phyloP scores from a whole-genome alignment of 352 stramenopile genomes.

The Phytophthora citrophthora region DNA sequence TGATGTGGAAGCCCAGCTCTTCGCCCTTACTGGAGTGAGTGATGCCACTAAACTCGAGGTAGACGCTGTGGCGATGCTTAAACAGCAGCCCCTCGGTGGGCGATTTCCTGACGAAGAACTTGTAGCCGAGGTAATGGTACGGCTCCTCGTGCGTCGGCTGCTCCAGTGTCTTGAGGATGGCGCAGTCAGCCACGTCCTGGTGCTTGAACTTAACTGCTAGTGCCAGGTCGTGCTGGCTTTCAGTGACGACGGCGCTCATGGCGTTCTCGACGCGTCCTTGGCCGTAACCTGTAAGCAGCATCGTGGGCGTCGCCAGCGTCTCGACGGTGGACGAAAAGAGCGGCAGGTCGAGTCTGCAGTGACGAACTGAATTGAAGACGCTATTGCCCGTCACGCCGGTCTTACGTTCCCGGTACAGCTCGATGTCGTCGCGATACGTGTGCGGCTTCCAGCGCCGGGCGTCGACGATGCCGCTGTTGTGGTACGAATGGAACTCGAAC shows the following conservation, averaged over 20 bases:
- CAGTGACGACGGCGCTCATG: slow-evolving; percentile 60
- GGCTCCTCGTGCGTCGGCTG: slow-evolving; percentile 46
- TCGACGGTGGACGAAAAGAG: slow-evolving; percentile 36
- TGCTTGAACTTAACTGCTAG: slow-evolving; percentile 64
- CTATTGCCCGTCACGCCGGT: slow-evolving; percentile 29
- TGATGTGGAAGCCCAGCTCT: slow-evolving; percentile 67
- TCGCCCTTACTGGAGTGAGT: slow-evolving; percentile 49
- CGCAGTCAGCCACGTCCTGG: slow-evolving; percentile 67
- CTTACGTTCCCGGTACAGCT: slow-evolving; percentile 52
- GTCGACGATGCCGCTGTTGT: slow-evolving; percentile 44
- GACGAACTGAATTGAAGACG: slow-evolving; percentile 30
- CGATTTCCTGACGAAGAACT: slow-evolving; percentile 67
- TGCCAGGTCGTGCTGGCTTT: slow-evolving; percentile 61
- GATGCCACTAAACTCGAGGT: slow-evolving; percentile 62
- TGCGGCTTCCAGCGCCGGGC: slow-evolving; percentile 48
- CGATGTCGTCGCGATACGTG: slow-evolving; percentile 46
- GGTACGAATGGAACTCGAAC: slow-evolving; percentile 51
- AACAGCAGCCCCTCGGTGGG: slow-evolving; percentile 48
- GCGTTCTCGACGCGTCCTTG: slow-evolving; percentile 59
- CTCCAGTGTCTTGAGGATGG: slow-evolving; percentile 65
- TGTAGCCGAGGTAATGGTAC: slow-evolving; percentile 73
- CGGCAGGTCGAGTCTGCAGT: slow-evolving; percentile 40
- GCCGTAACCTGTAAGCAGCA: slow-evolving; percentile 58
- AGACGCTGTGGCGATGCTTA: slow-evolving; percentile 65
- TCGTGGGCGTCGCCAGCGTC: slow-evolving; percentile 37